Conservation (phyloP, 2,329 filamentous ascomycete species). For the Beauveria bassiana region DNA sequence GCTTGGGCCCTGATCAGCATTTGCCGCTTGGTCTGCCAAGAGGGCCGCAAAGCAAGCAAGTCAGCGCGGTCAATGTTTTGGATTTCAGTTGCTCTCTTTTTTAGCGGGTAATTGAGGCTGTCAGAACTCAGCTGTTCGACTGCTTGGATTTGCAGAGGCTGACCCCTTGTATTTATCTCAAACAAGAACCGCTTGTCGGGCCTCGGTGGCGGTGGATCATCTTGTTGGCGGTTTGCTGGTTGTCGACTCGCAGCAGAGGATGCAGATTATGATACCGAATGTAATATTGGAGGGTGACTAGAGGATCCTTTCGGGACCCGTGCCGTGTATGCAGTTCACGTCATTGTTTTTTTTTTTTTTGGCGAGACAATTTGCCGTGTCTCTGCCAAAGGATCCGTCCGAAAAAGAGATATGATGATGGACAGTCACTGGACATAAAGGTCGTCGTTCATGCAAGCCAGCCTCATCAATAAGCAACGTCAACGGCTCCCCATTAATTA, state of each 20-base stretch:
- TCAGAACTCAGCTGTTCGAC: neutral
- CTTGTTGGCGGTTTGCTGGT: neutral
- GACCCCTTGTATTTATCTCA: conserved; percentile 7
- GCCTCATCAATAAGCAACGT: too few relatives aligned
- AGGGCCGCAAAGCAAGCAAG: neutral
- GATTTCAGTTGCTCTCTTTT: neutral
- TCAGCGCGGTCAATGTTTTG: neutral
- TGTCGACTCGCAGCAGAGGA: neutral
- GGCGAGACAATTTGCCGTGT: too few relatives aligned
- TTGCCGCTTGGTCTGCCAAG: neutral
- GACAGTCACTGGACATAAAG: too few relatives aligned
- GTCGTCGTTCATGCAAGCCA: too few relatives aligned
- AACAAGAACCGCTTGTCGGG: neutral
- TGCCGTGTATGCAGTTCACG: too few relatives aligned
- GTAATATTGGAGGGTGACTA: conserved; percentile 8
- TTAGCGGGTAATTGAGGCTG: neutral
- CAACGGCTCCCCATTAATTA: too few relatives aligned
- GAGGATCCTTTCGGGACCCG: neutral
- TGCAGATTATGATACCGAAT: conserved; percentile 10
- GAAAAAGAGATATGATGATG: too few relatives aligned
- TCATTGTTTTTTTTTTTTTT: too few relatives aligned
- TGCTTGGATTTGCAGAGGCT: neutral
- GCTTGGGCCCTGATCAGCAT: neutral
- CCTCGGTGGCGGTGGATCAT: neutral
- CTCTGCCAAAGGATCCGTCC: too few relatives aligned